Evolutionary conservation across 768 basidiomycete species (phyloP), one percentile per base, ranked within the genome.

Genomic region (Agrocybe pediades): DNA sequence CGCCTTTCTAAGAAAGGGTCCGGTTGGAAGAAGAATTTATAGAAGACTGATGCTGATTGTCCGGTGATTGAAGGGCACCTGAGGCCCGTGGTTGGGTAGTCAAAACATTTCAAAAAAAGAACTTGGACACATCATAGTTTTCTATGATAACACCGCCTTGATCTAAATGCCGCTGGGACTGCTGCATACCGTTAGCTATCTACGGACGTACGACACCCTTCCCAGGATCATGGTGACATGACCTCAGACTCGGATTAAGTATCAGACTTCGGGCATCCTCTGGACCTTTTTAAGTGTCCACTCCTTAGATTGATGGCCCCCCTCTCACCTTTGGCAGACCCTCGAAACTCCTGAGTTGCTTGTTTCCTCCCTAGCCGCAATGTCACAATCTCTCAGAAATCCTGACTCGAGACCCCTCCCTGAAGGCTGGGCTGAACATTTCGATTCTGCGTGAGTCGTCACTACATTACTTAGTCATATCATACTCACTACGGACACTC

Each of bases 341-440:
- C n/a, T n/a, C n/a, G n/a, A n/a, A n/a, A n/a, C n/a, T n/a, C n/a
- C n/a, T n/a, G n/a, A n/a, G n/a, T n/a, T n/a, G n/a, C n/a, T n/a
- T n/a, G n/a, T n/a, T 39, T 49, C 46, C 40, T 51, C 56, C 43
- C 39, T 33, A 25, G 41, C 43, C 50, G 27, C 39, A 25, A 65
- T 60, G 62, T 54, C 53, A 40, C 23, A 33, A 6, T 43, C 55
- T 25, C 30, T 51, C 30, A 49, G 44, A 21, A 63, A 66, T 42
- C 56, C 62, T 19, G 61, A 62, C 50, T 49, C 49, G 19, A 53
- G 59, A 49, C 41, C 53, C n/a, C 58, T 67, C 40, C 64, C 66
- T 41, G 48, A 53, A 44, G 66, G 66, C 23, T 67, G 66, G 59
- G 54, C 54, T 54, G 61, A 63, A 30, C 66, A 67, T 51, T 64